Evolutionary conservation across 2,329 filamentous ascomycete species (phyloP).

Genomic region (Fusarium foetens): DNA sequence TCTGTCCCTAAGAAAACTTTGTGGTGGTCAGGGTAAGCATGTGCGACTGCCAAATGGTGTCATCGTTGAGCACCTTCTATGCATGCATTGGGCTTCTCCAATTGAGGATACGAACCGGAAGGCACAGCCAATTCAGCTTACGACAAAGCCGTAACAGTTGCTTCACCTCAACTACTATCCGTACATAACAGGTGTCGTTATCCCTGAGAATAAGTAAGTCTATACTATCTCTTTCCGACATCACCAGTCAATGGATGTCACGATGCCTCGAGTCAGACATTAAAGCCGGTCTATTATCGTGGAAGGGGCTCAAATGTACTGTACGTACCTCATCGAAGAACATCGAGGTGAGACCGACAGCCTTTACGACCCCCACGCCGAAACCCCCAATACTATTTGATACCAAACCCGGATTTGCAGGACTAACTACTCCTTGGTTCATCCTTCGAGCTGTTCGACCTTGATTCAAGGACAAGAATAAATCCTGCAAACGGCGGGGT

Average conservation of each 20-base stretch:
- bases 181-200: not conserved
- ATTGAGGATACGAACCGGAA: not conserved
- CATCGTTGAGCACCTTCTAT: not conserved
- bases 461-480: not conserved
- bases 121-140: not conserved
- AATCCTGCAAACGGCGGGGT: not conserved
- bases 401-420: not conserved
- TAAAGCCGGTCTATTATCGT: constrained; percentile 24
- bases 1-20: not conserved
- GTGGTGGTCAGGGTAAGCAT: not conserved
- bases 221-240: not conserved
- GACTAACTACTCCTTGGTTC: not conserved
- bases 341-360: not conserved
- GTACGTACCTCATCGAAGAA: not conserved
- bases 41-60: not conserved
- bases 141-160: not conserved
- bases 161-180: not conserved
- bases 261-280: not conserved
- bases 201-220: not conserved
- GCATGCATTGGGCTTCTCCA: not conserved
- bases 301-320: not conserved
- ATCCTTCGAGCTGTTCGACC: not conserved
- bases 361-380: constrained; percentile 13
- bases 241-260: not conserved
- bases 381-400: constrained; percentile 7